Base-by-base conservation (phyloP, 352 stramenopile species). In the Globisporangium heterothallicum region DNA sequence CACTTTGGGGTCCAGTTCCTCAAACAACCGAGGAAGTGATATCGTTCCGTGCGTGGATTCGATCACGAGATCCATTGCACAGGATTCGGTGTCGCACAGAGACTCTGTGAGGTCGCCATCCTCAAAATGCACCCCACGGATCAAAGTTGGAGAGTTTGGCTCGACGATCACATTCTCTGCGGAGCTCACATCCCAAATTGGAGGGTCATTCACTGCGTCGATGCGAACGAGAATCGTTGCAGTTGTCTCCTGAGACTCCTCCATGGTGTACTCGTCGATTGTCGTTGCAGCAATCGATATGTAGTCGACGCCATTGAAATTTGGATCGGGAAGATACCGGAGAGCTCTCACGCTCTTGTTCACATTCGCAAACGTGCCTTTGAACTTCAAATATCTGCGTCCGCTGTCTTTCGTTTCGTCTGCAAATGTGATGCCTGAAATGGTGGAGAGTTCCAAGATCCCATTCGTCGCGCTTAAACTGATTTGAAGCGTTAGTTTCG, bases 21-120 rank as follows among this genome's bases (percentile, higher is more conserved):
- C 21, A 0, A 38, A 38, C 30, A 72, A 27, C 2, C 61, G 50
- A 8, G 68, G 64, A 8, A 87, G 56, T 21, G 64, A 64, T 5
- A 88, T 34, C 10, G 60, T 52, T 1, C 74, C 77, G 19, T 66
- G 49, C 4, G 52, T 74, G 16, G 61, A 42, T 47, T 88, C 72
- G 21, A 91, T 29, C 19, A 74, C 71, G 8, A 89, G 43, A 49
- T 89, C 77, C 58, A 83, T 72, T n/a, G 58, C 43, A 36, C 74
- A 85, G 8, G 41, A 46, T 19, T 72, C 53, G 6, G 60, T n/a
- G 8, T 16, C 10, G 3, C 13, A 24, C 27, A 46, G 7, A 29
- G 46, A 3, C 3, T 56, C 46, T 9, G 16, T 32, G 12, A 69
- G 40, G 43, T 91, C 78, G 12, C 78, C 61, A 49, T 91, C 80